Evolutionary conservation across 306 rosid genomes (phyloP), one percentile per base, ranked within the genome.

Genomic region (Prunus armeniaca): DNA sequence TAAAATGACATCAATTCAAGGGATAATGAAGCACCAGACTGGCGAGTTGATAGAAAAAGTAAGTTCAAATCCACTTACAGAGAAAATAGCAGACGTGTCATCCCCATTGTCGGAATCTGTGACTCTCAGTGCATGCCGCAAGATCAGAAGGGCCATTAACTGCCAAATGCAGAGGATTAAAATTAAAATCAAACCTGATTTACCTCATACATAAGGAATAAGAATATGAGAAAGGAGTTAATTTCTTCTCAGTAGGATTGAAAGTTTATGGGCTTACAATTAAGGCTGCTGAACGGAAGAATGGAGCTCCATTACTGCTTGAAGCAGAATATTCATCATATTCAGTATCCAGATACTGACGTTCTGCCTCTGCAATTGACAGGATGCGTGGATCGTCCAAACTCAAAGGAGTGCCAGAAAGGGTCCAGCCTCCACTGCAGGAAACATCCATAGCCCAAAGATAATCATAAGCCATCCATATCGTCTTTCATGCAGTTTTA

Each of bases 331-430:
- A 93, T 66, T 92, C 99, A 63, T 96, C 99, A 86, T 93, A 96
- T 80, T 96, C 99, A 7, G 94, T 86, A 75, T 96, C 97, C 88
- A 93, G 75, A 83, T 91, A 87, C 45, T 89, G 95, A 54, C 91
- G 97, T 27, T 96, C 98, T 49, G 99, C 97, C 81, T 93, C 99
- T n/a, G 99, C 90, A 86, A 96, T 91, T 28, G 99, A 95, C 86
- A 93, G 77, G 43, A 96, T 88, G 51, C 97, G 93, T 76, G 99
- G 98, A 88, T 96, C 97, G 7, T 85, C 91, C 87, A 96, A 84
- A 85, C 90, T 96, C 93, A 96, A 88, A 64, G 99, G 99, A 15
- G 98, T 84, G 57, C 98, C 98, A 80, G 99, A 89, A 71, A 96
- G 87, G 63, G 99, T 91, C 99, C 99, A 96, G 79, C 98, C 98